Conservation (phyloP, 257 asterid species). For the Petunia axillaris region DNA sequence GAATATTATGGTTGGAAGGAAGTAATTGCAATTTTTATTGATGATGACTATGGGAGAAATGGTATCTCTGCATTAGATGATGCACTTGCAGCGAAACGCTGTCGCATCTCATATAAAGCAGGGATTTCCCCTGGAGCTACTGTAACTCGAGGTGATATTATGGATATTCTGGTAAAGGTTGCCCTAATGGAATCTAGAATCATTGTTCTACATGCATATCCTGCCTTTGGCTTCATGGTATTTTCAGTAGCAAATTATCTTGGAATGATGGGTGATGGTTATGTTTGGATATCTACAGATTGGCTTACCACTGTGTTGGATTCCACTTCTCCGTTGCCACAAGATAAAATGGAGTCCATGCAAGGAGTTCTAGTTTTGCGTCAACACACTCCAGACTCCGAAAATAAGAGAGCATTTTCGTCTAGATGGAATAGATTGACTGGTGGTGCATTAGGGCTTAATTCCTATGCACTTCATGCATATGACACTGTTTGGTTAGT, state of each 20-base stretch:
- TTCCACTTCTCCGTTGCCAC: slow-evolving; percentile 42
- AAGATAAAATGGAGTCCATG: slow-evolving; percentile 40
- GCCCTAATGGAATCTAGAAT: slow-evolving; percentile 48
- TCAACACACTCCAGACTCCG: slow-evolving; percentile 50
- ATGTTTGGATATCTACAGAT: slow-evolving; percentile 59
- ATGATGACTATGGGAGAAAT: slow-evolving; percentile 56
- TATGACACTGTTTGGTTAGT: slow-evolving; percentile 84
- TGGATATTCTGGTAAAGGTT: slow-evolving; percentile 53
- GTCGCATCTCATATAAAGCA: slow-evolving; percentile 47
- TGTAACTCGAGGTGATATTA: slow-evolving; percentile 34
- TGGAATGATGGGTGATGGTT: slow-evolving; percentile 55
- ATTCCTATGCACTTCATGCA: slow-evolving; percentile 73
- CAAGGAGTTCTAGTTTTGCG: slow-evolving; percentile 54
- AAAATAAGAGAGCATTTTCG: slow-evolving; percentile 52
- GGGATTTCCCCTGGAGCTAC: slow-evolving; percentile 43
- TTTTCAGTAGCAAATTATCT: slow-evolving; percentile 53
- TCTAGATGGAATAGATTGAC: slow-evolving; percentile 61
- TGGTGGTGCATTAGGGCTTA: slow-evolving; percentile 60
- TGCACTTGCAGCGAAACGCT: slow-evolving; percentile 46
- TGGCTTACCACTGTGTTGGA: slow-evolving; percentile 56
- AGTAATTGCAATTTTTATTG: slow-evolving; percentile 43
- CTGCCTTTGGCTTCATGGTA: slow-evolving; percentile 42
- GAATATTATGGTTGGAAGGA: slow-evolving; percentile 49
- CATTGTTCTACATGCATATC: slow-evolving; percentile 51
- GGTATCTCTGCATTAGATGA: slow-evolving; percentile 53